phyloP scores from a whole-genome alignment of 495 filamentous ascomycete species.

The Ascodesmis nigricans region DNA sequence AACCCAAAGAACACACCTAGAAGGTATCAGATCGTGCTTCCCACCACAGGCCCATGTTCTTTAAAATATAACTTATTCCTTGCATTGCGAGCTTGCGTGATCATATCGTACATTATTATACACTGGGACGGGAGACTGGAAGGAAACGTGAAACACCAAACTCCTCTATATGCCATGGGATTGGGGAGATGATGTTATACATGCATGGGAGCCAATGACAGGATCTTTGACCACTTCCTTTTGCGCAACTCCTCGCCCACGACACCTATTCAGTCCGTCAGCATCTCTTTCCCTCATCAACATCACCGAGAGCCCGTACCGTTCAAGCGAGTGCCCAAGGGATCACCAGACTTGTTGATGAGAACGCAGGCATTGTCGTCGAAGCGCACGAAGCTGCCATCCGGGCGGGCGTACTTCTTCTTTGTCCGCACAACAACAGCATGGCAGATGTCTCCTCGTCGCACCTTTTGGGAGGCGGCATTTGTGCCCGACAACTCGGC shows the following conservation, averaged over 20 bases:
- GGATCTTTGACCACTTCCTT: conserved; percentile 91
- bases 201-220: conserved; percentile 86
- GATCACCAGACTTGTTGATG: conserved; percentile 92
- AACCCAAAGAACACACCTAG: no score
- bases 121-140: no score
- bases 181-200: conserved; percentile 32
- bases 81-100: neutral
- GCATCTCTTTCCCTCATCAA: conserved; percentile 1
- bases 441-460: conserved; percentile 88
- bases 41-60: no score
- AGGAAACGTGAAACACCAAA: no score
- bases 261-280: conserved; percentile 31
- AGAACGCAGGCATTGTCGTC: conserved; percentile 97
- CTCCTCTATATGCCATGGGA: no score
- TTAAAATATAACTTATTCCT: conserved; percentile 14
- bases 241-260: conserved; percentile 69
- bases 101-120: neutral
- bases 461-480: conserved; percentile 64
- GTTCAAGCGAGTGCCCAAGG: conserved; percentile 79
- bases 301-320: conserved; percentile 27
- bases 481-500: conserved; percentile 37
- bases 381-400: conserved; percentile 77
- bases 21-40: no score
- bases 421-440: conserved; percentile 81
- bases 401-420: conserved; percentile 63